Evolutionary conservation across 352 stramenopile species (phyloP).

Genomic region (Pythium periplocum): DNA sequence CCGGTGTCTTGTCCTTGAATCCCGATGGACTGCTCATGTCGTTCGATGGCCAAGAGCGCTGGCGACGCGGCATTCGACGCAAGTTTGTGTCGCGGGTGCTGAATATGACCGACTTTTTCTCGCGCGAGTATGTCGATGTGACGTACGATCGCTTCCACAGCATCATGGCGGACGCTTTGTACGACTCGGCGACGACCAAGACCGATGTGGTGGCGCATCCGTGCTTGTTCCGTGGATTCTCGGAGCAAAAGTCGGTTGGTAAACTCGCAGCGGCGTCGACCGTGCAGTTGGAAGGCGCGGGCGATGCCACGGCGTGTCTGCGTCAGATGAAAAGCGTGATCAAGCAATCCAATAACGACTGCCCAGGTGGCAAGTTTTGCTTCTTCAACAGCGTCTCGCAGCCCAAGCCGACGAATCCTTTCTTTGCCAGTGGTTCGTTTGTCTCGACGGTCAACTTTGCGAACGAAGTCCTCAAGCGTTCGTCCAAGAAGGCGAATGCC

Average conservation of each 20-base stretch:
- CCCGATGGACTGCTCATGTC: conserved; percentile 32
- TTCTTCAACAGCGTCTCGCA: conserved; percentile 37
- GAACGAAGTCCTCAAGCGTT: conserved; percentile 27
- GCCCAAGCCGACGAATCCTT: conserved; percentile 30
- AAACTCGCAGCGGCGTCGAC: conserved; percentile 2
- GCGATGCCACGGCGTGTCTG: conserved; percentile 44
- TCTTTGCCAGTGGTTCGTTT: conserved; percentile 48
- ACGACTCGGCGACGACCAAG: conserved; percentile 5
- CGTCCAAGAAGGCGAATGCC: conserved; percentile 7
- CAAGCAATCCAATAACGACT: conserved; percentile 42
- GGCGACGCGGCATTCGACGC: conserved; percentile 54
- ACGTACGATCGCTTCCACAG: conserved; percentile 21
- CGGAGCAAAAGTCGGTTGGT: conserved; percentile 14
- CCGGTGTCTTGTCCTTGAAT: conserved; percentile 48
- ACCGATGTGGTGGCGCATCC: conserved; percentile 24
- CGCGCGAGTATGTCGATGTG: conserved; percentile 39
- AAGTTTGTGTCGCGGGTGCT: conserved; percentile 51
- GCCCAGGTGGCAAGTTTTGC: conserved; percentile 47
- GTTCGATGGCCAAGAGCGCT: conserved; percentile 68
- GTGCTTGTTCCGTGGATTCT: conserved; percentile 29
- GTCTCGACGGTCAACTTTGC: conserved; percentile 16
- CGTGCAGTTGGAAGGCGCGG: conserved; percentile 26
- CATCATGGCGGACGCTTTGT: conserved; percentile 17
- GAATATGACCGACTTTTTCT: conserved; percentile 66
- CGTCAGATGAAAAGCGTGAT: conserved; percentile 33